A percentile compares a stretch with the other conserved stretches of the same genome.
These are phyloP conservation scores for Elymus sibiricus DNA, from an alignment of 176 grass and related monocot species.

Conservation along the genomic window DNA sequence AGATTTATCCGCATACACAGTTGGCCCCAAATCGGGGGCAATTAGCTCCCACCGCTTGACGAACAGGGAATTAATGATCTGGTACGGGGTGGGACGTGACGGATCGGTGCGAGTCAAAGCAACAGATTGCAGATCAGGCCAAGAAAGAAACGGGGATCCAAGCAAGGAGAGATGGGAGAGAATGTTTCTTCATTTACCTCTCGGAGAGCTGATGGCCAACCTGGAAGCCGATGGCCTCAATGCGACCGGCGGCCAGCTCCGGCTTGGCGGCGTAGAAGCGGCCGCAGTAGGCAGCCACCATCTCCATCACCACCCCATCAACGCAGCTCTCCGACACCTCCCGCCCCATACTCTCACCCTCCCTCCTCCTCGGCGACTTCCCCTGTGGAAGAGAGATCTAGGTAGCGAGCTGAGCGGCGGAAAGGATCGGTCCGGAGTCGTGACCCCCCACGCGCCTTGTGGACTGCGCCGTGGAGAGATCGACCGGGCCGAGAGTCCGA, in stretches of 20 bases:
- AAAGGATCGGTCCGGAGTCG: neutral
- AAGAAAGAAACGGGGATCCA: neutral
- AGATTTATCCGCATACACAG: neutral
- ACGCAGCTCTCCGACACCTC: slow-evolving; percentile 95
- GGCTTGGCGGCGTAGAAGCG: slow-evolving; percentile 84
- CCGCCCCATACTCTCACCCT: slow-evolving; percentile 42
- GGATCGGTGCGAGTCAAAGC: neutral
- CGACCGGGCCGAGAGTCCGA: neutral
- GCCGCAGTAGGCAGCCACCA: slow-evolving; percentile 82
- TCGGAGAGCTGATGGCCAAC: slow-evolving; percentile 93
- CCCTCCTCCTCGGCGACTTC: neutral
- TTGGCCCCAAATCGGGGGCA: neutral
- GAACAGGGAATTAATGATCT: neutral
- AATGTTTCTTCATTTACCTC: slow-evolving; percentile 37
- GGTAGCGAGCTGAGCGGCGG: neutral
- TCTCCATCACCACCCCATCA: slow-evolving; percentile 78
- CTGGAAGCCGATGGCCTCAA: slow-evolving; percentile 95
- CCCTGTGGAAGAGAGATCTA: slow-evolving; percentile 6
- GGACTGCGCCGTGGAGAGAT: neutral
- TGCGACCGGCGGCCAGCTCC: slow-evolving; percentile 88
- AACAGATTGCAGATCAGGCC: slow-evolving; percentile 8
- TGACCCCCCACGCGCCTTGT: neutral
- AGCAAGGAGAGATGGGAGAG: neutral
- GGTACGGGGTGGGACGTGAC: neutral
- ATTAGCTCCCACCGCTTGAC: neutral